Evolutionary conservation across 1,139 yeast genomes (phyloP).

Genomic region (Candida tropicalis): DNA sequence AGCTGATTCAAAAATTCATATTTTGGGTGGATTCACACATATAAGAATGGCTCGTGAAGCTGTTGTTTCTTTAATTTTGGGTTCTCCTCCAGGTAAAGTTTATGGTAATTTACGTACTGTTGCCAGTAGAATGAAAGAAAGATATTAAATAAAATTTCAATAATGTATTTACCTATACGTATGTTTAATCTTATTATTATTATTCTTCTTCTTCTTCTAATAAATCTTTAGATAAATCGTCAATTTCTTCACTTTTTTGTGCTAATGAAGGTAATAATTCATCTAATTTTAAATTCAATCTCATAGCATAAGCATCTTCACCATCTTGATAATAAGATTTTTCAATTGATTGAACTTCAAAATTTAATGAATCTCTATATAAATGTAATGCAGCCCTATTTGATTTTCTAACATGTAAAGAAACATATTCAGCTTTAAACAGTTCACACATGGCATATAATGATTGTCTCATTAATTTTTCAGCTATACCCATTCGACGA

Average conservation of each 20-base stretch:
- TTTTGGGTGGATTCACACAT: constrained; percentile 94
- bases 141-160: constrained; percentile 53
- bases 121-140: constrained; percentile 95
- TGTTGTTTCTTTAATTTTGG: constrained; percentile 89
- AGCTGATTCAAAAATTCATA: constrained; percentile 95
- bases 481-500: constrained; percentile 94
- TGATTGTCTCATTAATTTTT: constrained; percentile 87
- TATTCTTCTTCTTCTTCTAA: constrained; percentile 25
- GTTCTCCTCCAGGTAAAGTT: constrained; percentile 98
- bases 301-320: constrained; percentile 98
- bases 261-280: constrained; percentile 61
- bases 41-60: constrained; percentile 98
- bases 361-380: constrained; percentile 81
- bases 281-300: constrained; percentile 59
- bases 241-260: constrained; percentile 43
- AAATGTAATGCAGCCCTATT: constrained; percentile 93
- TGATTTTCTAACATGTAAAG: constrained; percentile 90
- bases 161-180: neutral
- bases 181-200: no score
- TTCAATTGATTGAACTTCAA: constrained; percentile 81
- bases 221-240: constrained; percentile 52
- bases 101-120: constrained; percentile 96
- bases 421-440: constrained; percentile 81
- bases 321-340: constrained; percentile 93
- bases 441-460: constrained; percentile 77